phyloP scores from a whole-genome alignment of 192 early-diverging fungal genomes.

The Linnemannia exigua region DNA sequence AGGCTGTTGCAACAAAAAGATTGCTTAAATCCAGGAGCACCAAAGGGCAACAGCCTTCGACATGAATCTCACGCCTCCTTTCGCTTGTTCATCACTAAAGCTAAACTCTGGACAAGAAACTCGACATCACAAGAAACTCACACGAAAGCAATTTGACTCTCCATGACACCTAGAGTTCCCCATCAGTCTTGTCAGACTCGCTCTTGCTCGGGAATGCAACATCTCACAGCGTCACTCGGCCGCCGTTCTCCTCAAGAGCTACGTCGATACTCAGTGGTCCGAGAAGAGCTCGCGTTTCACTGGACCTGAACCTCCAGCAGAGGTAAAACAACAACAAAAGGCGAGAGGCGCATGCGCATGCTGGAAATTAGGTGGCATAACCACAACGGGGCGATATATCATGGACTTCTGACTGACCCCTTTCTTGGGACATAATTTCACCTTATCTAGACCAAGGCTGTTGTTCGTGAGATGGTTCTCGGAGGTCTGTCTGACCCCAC shows the following conservation, averaged over 20 bases:
- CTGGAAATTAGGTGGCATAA: neutral
- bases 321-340: constrained; percentile 55
- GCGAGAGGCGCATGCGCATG: neutral
- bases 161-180: constrained; percentile 68
- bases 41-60: neutral
- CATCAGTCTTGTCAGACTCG: constrained; percentile 75
- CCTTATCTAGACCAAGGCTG: constrained; percentile 66
- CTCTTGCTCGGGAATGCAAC: constrained; percentile 70
- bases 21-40: neutral
- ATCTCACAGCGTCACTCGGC: constrained; percentile 78
- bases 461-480: constrained; percentile 69
- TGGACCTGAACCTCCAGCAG: constrained; percentile 72
- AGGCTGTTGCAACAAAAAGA: neutral
- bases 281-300: constrained; percentile 64
- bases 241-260: constrained; percentile 81
- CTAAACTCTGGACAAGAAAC: neutral
- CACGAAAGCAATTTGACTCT: neutral
- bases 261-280: constrained; percentile 84
- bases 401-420: neutral
- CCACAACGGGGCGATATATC: neutral
- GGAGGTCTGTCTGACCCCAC: constrained; percentile 71
- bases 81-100: neutral
- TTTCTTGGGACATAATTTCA: neutral
- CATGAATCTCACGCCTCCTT: neutral
- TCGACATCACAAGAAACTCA: neutral